Conservation (phyloP, 2,329 filamentous ascomycete species). For the Elsinoe necatrix region DNA sequence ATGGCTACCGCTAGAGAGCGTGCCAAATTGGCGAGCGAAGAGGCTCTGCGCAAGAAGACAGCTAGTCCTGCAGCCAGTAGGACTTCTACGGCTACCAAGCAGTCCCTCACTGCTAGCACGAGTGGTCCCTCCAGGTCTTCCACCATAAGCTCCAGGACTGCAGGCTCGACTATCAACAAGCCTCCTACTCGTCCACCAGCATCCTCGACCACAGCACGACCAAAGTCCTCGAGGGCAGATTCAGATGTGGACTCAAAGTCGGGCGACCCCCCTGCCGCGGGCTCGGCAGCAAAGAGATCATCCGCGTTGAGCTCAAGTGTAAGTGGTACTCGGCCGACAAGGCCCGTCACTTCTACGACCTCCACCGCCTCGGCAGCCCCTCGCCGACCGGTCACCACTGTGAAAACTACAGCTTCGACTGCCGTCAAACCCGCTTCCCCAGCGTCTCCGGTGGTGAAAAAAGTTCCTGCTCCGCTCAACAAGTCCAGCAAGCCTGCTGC, state of each 20-base stretch:
- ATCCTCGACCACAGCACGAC: neutral
- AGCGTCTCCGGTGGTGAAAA: neutral
- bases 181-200: slow-evolving; percentile 6
- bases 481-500: neutral
- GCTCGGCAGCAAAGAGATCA: neutral
- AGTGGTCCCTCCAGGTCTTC: neutral
- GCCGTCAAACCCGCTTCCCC: neutral
- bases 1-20: slow-evolving; percentile 15
- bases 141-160: neutral
- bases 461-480: neutral
- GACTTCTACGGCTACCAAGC: neutral
- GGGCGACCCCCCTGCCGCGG: neutral
- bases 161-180: slow-evolving; percentile 13
- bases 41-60: slow-evolving; percentile 14
- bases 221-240: slow-evolving; percentile 11
- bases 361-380: slow-evolving; percentile 4
- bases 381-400: neutral
- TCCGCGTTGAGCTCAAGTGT: neutral
- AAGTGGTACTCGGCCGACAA: neutral
- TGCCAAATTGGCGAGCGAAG: slow-evolving; percentile 9
- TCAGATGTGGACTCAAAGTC: slow-evolving; percentile 8
- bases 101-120: neutral
- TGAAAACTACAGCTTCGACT: neutral
- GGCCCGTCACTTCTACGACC: neutral
- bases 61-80: slow-evolving; percentile 11